Evolutionary conservation across 179 eudicot species (phyloP).

Genomic region (Silene coronaria): DNA sequence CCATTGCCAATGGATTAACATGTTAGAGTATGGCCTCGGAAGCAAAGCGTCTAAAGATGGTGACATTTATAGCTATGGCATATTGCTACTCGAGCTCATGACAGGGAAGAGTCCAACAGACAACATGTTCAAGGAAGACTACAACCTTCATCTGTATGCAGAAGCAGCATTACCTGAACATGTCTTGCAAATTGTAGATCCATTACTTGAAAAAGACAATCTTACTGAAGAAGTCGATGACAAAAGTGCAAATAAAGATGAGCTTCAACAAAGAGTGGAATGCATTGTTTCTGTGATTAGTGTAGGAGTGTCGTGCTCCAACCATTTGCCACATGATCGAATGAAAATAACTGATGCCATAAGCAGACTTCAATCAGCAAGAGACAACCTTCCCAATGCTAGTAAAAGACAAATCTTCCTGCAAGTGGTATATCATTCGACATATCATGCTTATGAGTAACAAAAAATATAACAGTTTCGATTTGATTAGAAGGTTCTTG

Average conservation of each 20-base stretch:
- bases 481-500: neutral
- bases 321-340: constrained; percentile 1
- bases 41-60: neutral
- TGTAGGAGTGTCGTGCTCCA: constrained; percentile 11
- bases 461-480: neutral
- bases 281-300: constrained; percentile 8
- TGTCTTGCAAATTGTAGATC: constrained; percentile 2
- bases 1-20: no score
- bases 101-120: constrained; percentile 22
- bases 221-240: neutral
- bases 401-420: neutral
- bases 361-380: constrained; percentile 9
- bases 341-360: neutral
- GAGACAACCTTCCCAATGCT: neutral
- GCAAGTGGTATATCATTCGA: neutral
- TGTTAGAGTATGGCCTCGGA: constrained; percentile 25
- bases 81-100: constrained; percentile 25
- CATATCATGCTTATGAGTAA: no score
- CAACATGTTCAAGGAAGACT: constrained; percentile 16
- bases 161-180: constrained; percentile 17
- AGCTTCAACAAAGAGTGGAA: neutral
- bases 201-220: neutral
- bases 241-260: neutral
- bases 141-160: constrained; percentile 23
- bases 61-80: constrained; percentile 23